Percentiles rank a stretch among this genome's conserved stretches.
phyloP scores from a whole-genome alignment of 768 basidiomycete genomes.

The Leucocoprinus leucothites region DNA sequence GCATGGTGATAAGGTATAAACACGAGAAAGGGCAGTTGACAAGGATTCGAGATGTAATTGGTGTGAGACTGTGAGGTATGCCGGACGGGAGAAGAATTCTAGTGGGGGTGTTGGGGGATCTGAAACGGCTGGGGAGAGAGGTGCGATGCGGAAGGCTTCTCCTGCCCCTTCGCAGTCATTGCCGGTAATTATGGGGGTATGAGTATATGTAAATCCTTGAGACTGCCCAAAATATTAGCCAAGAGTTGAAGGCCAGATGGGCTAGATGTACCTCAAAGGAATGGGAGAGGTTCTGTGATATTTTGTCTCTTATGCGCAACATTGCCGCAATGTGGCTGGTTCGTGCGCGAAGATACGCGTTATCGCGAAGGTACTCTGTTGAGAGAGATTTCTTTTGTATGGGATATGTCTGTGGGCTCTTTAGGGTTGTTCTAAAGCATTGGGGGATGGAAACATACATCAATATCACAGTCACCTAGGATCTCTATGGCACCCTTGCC shows the following conservation, averaged over 20 bases:
- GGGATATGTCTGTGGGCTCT: conserved; percentile 63
- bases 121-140: conserved; percentile 22
- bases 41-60: conserved; percentile 95
- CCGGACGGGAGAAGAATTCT: conserved; percentile 73
- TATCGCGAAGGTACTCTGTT: conserved; percentile 76
- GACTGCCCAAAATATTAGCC: conserved; percentile 36
- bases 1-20: conserved; percentile 90
- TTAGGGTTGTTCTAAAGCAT: background rate
- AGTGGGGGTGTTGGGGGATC: conserved; percentile 19
- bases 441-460: conserved; percentile 24
- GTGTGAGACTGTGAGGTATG: conserved; percentile 91
- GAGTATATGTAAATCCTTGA: conserved; percentile 74
- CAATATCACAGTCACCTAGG: conserved; percentile 46
- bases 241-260: background rate
- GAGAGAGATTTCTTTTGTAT: conserved; percentile 89
- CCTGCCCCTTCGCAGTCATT: conserved; percentile 97
- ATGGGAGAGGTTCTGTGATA: conserved; percentile 53
- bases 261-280: conserved; percentile 66
- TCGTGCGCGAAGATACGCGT: conserved; percentile 85
- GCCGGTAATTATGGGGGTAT: conserved; percentile 86
- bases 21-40: conserved; percentile 70
- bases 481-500: conserved; percentile 31
- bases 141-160: conserved; percentile 76
- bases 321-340: conserved; percentile 70
- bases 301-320: conserved; percentile 64